Base-by-base conservation (phyloP, 2,329 filamentous ascomycete genomes). In the Epichloe brachyelytri region DNA sequence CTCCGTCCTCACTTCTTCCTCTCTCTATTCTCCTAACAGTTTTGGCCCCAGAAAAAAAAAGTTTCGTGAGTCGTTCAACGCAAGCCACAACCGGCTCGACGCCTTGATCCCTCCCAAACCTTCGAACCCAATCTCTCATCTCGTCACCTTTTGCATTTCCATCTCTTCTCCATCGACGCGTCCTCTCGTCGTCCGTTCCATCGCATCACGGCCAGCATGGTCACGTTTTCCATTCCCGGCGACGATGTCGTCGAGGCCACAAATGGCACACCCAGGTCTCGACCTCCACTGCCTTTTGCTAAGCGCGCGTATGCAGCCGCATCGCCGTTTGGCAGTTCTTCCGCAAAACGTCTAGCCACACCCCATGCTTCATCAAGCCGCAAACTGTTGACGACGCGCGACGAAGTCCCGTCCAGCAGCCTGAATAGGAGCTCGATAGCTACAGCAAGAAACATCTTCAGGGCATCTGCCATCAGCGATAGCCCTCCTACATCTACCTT, bases 211-310 rank as follows among this genome's bases (percentile, higher is more conserved):
- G 36, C 51, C 1, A 41, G 26, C 17, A 70, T 70, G 67, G 67
- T 69, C 34, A 70, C 67, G 22, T 70, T 70, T 54, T 60, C 67
- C 48, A 57, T 70, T 26, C 67, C 67, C 34, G 64, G 62, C 57
- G 67, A 70, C 46, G 61, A 56, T 44, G 61, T 67, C 52, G 59
- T 55, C 58, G 60, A 60, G 26, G 59, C 30, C 56, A 57, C 53
- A 49, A 63, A 60, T 50, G 60, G 61, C 60, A 71, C 69, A 22
- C 69, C 70, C 40, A 62, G 61, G 48, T 60, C 69, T 51, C 68
- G 68, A 47, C 65, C 70, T 50, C 65, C 64, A 48, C 62, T 73
- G 50, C 68, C 69, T 30, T 73, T 73, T 56, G 68, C 70, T 53
- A 72, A 68, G 60, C 71, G 70, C 57, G 60, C 61, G 54, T 68